Evolutionary conservation across 2,329 filamentous ascomycete species (phyloP).

Genomic region (Fragosphaeria purpurea): DNA sequence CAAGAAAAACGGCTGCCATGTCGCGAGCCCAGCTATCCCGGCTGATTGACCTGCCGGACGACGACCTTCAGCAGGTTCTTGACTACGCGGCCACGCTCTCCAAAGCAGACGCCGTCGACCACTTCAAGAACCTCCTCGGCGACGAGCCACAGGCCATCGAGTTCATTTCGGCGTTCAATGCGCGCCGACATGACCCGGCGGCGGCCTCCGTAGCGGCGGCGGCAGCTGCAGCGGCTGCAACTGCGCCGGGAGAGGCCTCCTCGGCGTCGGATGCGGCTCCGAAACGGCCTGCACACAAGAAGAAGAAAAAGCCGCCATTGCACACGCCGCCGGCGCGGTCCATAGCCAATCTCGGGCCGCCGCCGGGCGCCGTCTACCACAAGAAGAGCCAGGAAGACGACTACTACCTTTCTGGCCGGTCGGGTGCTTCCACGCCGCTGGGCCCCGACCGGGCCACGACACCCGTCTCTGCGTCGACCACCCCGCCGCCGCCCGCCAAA

Average conservation of each 20-base stretch:
- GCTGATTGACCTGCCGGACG: constrained; percentile 75
- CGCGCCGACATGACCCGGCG: constrained; percentile 40
- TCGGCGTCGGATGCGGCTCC: constrained; percentile 32
- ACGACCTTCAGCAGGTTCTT: constrained; percentile 74
- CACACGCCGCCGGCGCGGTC: constrained; percentile 55
- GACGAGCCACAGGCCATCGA: constrained; percentile 69
- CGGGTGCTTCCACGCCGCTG: constrained; percentile 29
- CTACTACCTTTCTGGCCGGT: constrained; percentile 60
- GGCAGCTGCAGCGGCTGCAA: neutral
- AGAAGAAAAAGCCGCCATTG: constrained; percentile 52
- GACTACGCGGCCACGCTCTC: constrained; percentile 71
- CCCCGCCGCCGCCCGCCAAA: constrained; percentile 33
- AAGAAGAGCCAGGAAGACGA: constrained; percentile 63
- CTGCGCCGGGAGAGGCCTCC: neutral
- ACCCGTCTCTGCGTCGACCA: neutral
- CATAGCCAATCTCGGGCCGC: constrained; percentile 54
- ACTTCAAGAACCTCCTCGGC: constrained; percentile 80
- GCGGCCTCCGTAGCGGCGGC: neutral
- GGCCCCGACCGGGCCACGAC: neutral
- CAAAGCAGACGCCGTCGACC: constrained; percentile 66
- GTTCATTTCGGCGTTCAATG: constrained; percentile 75
- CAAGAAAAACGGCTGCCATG: constrained; percentile 26
- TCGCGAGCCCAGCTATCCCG: constrained; percentile 60
- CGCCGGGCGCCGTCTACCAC: constrained; percentile 57
- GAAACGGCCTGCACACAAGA: constrained; percentile 34